Evolutionary conservation across 176 grass and related monocot species (phyloP).

Genomic region (Calamus simplicifolius): DNA sequence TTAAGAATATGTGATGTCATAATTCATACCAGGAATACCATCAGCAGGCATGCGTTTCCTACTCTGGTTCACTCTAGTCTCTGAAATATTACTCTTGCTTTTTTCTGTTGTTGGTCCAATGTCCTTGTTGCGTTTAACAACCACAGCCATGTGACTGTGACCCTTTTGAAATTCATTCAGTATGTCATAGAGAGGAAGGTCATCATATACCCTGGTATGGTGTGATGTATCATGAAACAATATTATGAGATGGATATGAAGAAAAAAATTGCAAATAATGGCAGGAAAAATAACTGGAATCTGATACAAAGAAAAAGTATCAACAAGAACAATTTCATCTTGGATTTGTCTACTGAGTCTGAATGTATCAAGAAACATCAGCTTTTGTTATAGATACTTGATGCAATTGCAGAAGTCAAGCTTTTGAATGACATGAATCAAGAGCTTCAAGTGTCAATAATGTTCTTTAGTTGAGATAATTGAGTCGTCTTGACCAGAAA

Average conservation of each 20-base stretch:
- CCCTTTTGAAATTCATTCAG: slow-evolving; percentile 99
- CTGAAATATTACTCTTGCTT: slow-evolving; percentile 34
- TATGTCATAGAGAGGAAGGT: slow-evolving; percentile 98
- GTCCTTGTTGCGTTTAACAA: slow-evolving; percentile 63
- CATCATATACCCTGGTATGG: slow-evolving; percentile 60
- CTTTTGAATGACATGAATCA: too few relatives aligned
- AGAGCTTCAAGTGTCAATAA: too few relatives aligned
- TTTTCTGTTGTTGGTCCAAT: slow-evolving; percentile 33
- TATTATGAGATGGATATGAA: too few relatives aligned
- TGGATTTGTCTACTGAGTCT: too few relatives aligned
- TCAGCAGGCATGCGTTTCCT: slow-evolving; percentile 29
- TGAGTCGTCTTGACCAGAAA: too few relatives aligned
- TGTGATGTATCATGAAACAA: too few relatives aligned
- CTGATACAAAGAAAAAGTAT: too few relatives aligned
- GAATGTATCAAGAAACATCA: too few relatives aligned
- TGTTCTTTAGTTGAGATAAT: too few relatives aligned
- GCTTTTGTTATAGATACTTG: too few relatives aligned
- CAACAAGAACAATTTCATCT: too few relatives aligned
- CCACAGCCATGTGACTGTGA: slow-evolving; percentile 98
- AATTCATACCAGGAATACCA: slow-evolving; percentile 31
- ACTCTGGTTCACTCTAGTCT: slow-evolving; percentile 38
- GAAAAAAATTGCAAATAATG: slow-evolving; percentile 25
- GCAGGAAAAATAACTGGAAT: neutral
- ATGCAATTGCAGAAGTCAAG: too few relatives aligned
- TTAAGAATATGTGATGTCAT: neutral